Evolutionary conservation across 2,329 filamentous ascomycete genomes (phyloP).

Genomic region (Scedosporium apiospermum): DNA sequence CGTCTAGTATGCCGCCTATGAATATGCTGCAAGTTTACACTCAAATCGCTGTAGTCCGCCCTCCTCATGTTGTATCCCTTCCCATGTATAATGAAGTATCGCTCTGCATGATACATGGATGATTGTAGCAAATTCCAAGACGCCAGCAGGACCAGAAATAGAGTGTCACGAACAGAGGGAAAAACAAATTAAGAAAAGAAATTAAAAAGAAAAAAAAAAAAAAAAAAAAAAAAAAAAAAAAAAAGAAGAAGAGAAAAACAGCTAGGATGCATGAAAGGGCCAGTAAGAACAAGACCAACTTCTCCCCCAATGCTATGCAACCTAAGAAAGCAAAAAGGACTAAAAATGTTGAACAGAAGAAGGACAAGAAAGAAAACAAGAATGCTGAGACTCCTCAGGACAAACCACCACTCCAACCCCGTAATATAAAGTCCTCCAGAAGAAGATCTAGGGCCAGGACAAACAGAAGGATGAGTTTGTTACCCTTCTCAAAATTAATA

Average conservation of each 20-base stretch:
- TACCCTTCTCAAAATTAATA: neutral
- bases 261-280: neutral
- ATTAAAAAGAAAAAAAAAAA: neutral
- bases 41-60: too few species aligned
- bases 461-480: neutral
- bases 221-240: slow-evolving; percentile 1
- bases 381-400: neutral
- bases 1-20: too few species aligned
- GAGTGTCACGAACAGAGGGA: neutral
- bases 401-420: neutral
- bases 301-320: slow-evolving; percentile 2
- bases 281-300: neutral
- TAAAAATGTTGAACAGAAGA: neutral
- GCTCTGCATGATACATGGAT: too few species aligned
- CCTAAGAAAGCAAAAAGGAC: neutral
- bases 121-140: neutral
- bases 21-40: too few species aligned
- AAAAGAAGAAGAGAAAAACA: neutral
- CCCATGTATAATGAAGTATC: too few species aligned
- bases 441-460: neutral
- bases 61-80: too few species aligned
- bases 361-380: neutral
- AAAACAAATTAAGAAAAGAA: neutral
- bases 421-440: neutral
- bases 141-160: neutral